Conservation (phyloP, 2,329 filamentous ascomycete genomes). For the Diplodia mutila region DNA sequence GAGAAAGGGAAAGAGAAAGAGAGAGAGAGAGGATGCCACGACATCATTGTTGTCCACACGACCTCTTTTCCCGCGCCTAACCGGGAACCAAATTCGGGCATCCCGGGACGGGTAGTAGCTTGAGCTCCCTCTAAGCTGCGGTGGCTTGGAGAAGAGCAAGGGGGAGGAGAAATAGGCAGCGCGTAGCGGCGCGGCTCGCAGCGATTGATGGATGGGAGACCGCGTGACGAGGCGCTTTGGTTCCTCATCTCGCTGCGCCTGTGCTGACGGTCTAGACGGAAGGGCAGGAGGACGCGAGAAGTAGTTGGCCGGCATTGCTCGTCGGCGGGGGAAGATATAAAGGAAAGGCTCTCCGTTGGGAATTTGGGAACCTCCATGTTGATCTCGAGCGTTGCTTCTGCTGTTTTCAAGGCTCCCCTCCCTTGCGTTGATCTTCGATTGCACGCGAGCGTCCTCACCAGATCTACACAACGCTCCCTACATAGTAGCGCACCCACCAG, state of each 20-base stretch:
- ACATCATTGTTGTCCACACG: neutral
- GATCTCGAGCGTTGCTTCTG: neutral
- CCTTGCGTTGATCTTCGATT: neutral
- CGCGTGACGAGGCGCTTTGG: constrained; percentile 5
- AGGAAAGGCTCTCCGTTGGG: neutral
- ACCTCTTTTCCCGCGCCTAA: neutral
- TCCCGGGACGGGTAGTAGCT: neutral
- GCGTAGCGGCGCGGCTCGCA: neutral
- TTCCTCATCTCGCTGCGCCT: neutral
- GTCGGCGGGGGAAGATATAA: neutral
- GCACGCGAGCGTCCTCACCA: neutral
- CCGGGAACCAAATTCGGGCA: constrained; percentile 11
- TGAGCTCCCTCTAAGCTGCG: neutral
- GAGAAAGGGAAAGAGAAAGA: too few species aligned
- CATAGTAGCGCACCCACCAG: neutral
- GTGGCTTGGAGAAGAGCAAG: neutral
- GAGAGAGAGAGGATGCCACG: constrained; percentile 1
- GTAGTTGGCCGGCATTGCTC: neutral
- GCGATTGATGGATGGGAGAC: neutral
- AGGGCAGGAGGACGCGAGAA: neutral
- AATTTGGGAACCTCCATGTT: neutral
- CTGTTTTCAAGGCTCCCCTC: neutral
- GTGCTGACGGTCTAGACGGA: neutral
- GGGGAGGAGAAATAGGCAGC: neutral
- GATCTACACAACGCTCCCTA: neutral